Evolutionary conservation across 208 protist species (phyloP).

Genomic region (Trypanosoma lewisi): DNA sequence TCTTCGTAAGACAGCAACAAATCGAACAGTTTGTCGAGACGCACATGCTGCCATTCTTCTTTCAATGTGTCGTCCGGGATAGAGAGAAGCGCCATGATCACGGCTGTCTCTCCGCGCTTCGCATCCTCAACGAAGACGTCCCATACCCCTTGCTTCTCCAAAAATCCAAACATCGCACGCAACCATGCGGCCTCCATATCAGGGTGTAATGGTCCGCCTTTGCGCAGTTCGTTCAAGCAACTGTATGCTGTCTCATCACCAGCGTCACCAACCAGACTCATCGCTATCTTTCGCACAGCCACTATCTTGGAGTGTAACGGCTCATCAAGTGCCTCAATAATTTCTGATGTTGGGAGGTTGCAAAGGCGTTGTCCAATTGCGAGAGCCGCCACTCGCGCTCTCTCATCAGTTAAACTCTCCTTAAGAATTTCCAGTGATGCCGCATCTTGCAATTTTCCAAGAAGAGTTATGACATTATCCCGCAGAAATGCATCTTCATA

Average conservation of each 20-base stretch:
- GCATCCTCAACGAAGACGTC: constrained; percentile 6
- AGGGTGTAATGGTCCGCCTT: constrained; percentile 4
- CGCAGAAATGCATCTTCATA: neutral
- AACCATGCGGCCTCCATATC: constrained; percentile 19
- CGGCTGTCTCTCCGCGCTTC: neutral
- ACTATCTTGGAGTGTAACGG: constrained; percentile 12
- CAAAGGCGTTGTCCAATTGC: constrained; percentile 13
- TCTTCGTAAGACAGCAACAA: constrained; percentile 13
- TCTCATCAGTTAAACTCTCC: constrained; percentile 1
- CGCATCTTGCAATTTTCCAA: constrained; percentile 8
- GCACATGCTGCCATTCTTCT: constrained; percentile 14
- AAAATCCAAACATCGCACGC: constrained; percentile 11
- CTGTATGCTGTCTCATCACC: constrained; percentile 8
- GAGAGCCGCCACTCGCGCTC: constrained; percentile 8
- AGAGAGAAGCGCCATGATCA: neutral
- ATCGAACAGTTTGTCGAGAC: constrained; percentile 3
- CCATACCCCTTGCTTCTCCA: constrained; percentile 19
- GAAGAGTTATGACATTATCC: constrained; percentile 2
- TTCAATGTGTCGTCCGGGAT: neutral
- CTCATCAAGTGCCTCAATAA: constrained; percentile 9
- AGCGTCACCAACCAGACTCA: constrained; percentile 1
- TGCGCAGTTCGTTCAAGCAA: constrained; percentile 6
- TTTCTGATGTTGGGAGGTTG: constrained; percentile 1
- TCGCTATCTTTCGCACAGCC: constrained; percentile 13
- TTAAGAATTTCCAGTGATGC: constrained; percentile 12